Percentiles rank a stretch among this genome's conserved stretches.
These are phyloP conservation scores for Tylopilus sp. DNA, from an alignment of 1,284 basidiomycete genomes.

Conservation along the genomic window DNA sequence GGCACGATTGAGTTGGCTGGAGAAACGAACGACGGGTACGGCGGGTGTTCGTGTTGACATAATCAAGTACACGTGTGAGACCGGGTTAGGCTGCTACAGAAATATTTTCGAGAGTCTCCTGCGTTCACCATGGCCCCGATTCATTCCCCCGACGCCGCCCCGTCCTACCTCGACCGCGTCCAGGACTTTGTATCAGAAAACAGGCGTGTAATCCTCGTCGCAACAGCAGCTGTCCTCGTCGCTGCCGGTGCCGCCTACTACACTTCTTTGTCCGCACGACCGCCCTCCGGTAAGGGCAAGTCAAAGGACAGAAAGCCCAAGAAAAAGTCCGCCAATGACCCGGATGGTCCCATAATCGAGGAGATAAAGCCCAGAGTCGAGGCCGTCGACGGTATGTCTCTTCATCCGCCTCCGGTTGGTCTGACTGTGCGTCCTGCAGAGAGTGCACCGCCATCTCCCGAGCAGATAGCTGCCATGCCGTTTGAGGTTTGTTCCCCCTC, in stretches of 20 bases:
- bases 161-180: conserved; percentile 63
- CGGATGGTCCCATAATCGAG: conserved; percentile 78
- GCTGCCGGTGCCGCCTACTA: conserved; percentile 81
- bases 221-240: conserved; percentile 72
- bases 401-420: not conserved
- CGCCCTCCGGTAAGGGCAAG: conserved; percentile 54
- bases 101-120: not conserved
- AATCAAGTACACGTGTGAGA: conserved; percentile 31
- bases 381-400: conserved; percentile 49
- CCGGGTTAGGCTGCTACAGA: too few relatives aligned
- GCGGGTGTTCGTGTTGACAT: conserved; percentile 35
- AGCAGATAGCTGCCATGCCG: conserved; percentile 64
- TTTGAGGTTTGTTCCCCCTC: conserved; percentile 52
- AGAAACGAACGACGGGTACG: not conserved
- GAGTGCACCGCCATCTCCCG: conserved; percentile 55
- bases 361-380: conserved; percentile 57
- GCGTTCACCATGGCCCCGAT: conserved; percentile 33
- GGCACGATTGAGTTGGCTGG: conserved; percentile 44
- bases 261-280: conserved; percentile 54
- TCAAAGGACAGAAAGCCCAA: conserved; percentile 60
- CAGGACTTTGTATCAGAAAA: conserved; percentile 76
- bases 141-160: conserved; percentile 38
- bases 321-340: conserved; percentile 60
- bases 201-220: conserved; percentile 72
- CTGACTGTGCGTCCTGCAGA: conserved; percentile 29